Base-by-base conservation (phyloP, 306 rosid species). In the Gleditsia sinensis region DNA sequence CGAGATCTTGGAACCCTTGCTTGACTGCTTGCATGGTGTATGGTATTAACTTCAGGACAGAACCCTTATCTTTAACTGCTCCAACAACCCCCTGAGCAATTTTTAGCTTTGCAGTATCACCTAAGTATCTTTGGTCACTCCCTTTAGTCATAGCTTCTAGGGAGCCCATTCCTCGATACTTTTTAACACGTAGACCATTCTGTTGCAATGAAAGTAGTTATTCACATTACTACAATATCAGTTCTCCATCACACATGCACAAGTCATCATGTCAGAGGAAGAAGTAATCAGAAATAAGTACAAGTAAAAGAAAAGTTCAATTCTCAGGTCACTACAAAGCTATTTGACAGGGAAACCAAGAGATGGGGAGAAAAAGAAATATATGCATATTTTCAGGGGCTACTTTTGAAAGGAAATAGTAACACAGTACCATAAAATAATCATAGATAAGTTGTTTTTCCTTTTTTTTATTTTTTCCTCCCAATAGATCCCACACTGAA, bases 131-230 rank as follows among this genome's bases (percentile, higher is more conserved):
- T 8, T 82, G 84, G 64, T 94, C 99, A 55, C 99, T 94, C 7
- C 99, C 99, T 79, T 92, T 92, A 19, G 89, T 92, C 98, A 94
- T 94, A 62, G 99, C 99, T 88, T 94, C 99, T 73, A 94, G 81
- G 36, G 96, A 94, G 36, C 99, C 98, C 99, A 94, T 94, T 74
- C 98, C 98, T 69, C 98, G 75, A 53, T 94, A 92, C 67, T 87
- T 94, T 67, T 94, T 94, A 1, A 94, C 76, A n/a, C 87, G 87
- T 36, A 39, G 72, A 69, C 96, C 96, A 85, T 92, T 85, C 99
- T 94, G 83, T 69, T 13, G 75, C 40, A 64, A 24, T 50, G 78
- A 86, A 65, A 56, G 9, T 54, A 66, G 63, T 13, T 10, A 59
- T 34, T 65, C 46, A 72, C 54, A 51, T 76, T 23, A 79, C 48